Conservation (phyloP, 805 yeast species). For the Candida ulmi region DNA sequence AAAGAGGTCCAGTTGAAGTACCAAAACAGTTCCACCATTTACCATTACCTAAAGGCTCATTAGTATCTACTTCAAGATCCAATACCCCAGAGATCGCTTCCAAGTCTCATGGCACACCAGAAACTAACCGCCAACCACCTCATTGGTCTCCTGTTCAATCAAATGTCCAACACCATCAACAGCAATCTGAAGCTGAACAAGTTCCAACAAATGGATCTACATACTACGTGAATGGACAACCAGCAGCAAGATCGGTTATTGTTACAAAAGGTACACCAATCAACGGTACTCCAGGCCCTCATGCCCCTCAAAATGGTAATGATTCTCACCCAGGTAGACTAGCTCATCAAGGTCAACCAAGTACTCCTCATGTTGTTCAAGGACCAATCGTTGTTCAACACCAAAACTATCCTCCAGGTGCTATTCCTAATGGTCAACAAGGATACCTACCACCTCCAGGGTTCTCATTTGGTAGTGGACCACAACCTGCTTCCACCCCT, state of each 20-base stretch:
- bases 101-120: background rate
- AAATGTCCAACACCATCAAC: background rate
- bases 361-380: background rate
- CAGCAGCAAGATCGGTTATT: background rate
- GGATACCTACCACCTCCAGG: conserved; percentile 27
- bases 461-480: conserved; percentile 24
- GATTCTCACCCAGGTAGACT: background rate
- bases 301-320: background rate
- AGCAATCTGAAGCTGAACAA: background rate
- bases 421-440: conserved; percentile 4
- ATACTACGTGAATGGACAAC: background rate
- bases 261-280: background rate
- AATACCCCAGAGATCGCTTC: conserved; percentile 10
- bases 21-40: conserved; percentile 22
- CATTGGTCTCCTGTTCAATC: background rate
- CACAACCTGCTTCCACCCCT: conserved; percentile 21
- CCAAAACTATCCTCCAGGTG: conserved; percentile 3
- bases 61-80: conserved; percentile 8
- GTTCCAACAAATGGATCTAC: background rate
- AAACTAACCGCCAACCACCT: background rate
- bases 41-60: conserved; percentile 20
- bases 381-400: conserved; percentile 1
- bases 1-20: conserved; percentile 6
- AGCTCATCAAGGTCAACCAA: background rate
- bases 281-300: background rate